These are phyloP conservation scores for Reutealis trisperma DNA, from an alignment of 345 rosid genomes.

Conservation along the genomic window DNA sequence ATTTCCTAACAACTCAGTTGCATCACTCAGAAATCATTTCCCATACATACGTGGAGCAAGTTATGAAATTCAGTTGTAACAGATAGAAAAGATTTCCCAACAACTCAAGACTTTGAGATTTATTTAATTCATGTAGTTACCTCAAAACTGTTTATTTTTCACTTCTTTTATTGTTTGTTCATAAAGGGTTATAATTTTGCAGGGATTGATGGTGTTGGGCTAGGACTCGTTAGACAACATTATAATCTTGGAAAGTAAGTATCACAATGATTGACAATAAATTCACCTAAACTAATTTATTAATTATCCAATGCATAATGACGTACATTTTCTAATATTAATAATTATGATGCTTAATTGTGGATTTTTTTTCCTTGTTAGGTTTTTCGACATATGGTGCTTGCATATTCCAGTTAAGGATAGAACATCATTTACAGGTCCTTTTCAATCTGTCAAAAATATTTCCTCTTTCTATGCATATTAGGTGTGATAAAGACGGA, in stretches of 20 bases:
- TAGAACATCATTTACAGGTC: constrained; percentile 58
- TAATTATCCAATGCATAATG: not conserved
- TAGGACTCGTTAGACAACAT: constrained; percentile 24
- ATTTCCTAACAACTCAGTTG: too few species aligned
- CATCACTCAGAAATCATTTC: too few species aligned
- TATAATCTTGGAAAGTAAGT: constrained; percentile 23
- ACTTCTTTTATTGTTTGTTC: not conserved
- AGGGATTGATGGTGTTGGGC: constrained; percentile 36
- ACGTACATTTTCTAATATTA: not conserved
- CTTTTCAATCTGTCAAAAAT: not conserved
- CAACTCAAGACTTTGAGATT: too few species aligned
- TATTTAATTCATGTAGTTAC: not conserved
- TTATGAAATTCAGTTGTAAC: too few species aligned
- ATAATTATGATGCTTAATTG: not conserved
- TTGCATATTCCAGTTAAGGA: constrained; percentile 66
- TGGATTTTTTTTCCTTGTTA: constrained; percentile 14
- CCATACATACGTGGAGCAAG: too few species aligned
- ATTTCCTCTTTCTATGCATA: too few species aligned
- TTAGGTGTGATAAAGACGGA: too few species aligned
- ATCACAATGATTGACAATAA: not conserved
- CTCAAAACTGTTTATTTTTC: not conserved
- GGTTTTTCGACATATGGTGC: constrained; percentile 72
- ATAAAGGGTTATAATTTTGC: not conserved
- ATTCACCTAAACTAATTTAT: not conserved
- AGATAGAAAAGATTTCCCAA: too few species aligned